A percentile compares a stretch with the other conserved stretches of the same genome.
These are phyloP conservation scores for Limonium bicolor DNA, from an alignment of 148 eudicot species.

Conservation along the genomic window DNA sequence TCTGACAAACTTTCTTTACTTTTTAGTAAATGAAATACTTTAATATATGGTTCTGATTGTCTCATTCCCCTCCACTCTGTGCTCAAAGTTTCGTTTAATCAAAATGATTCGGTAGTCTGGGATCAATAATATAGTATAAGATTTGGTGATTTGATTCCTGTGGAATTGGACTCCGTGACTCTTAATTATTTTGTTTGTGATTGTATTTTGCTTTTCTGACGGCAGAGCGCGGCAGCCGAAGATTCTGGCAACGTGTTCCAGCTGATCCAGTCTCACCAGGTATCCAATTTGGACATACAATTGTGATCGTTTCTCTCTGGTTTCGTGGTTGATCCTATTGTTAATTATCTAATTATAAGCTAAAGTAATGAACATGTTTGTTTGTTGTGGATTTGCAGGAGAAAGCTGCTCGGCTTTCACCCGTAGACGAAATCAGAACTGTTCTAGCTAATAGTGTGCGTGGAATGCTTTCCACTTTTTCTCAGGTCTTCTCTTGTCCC, in stretches of 20 bases:
- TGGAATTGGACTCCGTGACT: neutral
- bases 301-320: no score
- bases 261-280: constrained; percentile 83
- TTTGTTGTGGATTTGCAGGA: constrained; percentile 30
- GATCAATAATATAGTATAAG: no score
- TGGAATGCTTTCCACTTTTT: constrained; percentile 79
- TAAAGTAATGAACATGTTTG: neutral
- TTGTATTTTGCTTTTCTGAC: neutral
- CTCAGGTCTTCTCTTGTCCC: constrained; percentile 31
- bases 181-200: neutral
- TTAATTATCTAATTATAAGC: neutral
- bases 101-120: no score
- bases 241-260: constrained; percentile 27
- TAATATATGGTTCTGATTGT: neutral
- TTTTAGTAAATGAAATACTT: no score
- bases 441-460: constrained; percentile 49
- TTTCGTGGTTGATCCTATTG: neutral
- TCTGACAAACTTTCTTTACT: neutral
- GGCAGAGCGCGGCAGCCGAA: constrained; percentile 30
- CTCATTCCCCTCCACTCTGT: neutral
- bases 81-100: no score
- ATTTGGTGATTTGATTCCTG: neutral
- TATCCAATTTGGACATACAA: no score
- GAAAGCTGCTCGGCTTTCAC: constrained; percentile 75
- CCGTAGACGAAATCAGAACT: constrained; percentile 54